Evolutionary conservation across 2,329 filamentous ascomycete species (phyloP), one percentile per base, ranked within the genome.

Genomic region (Fusarium robinianum): DNA sequence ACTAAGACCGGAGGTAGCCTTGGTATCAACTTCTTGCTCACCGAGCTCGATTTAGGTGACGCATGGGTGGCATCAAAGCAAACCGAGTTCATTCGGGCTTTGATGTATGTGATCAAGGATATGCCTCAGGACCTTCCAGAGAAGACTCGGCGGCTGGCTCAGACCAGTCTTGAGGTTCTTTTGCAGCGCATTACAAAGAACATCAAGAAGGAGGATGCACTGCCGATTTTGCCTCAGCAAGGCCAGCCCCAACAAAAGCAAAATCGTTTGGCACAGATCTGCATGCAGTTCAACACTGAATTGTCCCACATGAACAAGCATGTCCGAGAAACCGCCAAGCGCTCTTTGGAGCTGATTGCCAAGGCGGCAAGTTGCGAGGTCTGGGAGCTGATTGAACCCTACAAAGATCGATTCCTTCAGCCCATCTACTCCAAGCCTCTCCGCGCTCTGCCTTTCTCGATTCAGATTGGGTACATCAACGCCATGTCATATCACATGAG

Each of bases 381-480:
- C 4, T 88, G 90, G 73, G 91, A 97, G 67, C 75, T 99, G 25
- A 81, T 99, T 25, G 83, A 87, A 53, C 91, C 91, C 1, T 89
- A 95, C 60, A 95, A 94, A 68, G 91, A 97, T 46, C 81, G 90
- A 21, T 79, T 97, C 23, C 75, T 97, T n/a, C 79, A 85, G 47
- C 90, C 91, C 0, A 96, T 99, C 33, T 99, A 94, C 72, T 88
- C 89, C 56, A 99, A 99, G 66, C 94, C 94, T 10, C 71, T 99
- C 14, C 82, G 94, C 49, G 95, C 94, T 1, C 74, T 99, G 49
- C 94, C 94, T 0, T 99, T 99, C 63, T 80, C 89, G 5, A 92
- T 90, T 3, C 95, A 99, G 71, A 99, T 99, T 57, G 95, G 94
- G 4, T 97, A 95, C 63, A 96, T 99, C 57, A 95, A 99, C 65